Conservation (phyloP, 768 basidiomycete species). For the Phanerochaete carnosa region DNA sequence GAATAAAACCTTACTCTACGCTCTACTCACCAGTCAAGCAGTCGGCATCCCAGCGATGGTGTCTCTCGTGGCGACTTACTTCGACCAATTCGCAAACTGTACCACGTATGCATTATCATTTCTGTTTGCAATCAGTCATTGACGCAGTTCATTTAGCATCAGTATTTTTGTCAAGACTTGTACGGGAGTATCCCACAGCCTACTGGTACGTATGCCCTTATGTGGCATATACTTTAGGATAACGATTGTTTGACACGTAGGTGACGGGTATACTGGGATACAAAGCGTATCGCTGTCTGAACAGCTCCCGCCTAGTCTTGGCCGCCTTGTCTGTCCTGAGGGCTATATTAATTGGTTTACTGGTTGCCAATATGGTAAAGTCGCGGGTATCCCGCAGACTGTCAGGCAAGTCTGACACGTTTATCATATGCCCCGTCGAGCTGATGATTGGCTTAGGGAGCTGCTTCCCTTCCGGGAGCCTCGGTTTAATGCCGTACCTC, state of each 20-base stretch:
- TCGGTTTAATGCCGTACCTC: slow-evolving; percentile 33
- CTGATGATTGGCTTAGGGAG: slow-evolving; percentile 34
- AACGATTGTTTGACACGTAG: slow-evolving; percentile 26
- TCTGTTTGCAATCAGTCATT: neutral
- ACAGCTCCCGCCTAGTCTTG: slow-evolving; percentile 54
- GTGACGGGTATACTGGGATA: slow-evolving; percentile 61
- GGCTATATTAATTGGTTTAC: slow-evolving; percentile 37
- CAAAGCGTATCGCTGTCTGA: slow-evolving; percentile 65
- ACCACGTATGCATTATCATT: slow-evolving; percentile 42
- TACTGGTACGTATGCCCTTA: slow-evolving; percentile 17
- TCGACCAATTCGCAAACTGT: slow-evolving; percentile 40
- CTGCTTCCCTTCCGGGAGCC: slow-evolving; percentile 36
- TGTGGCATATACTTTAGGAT: neutral
- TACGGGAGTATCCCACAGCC: slow-evolving; percentile 16
- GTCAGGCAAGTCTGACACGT: slow-evolving; percentile 37
- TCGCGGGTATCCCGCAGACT: slow-evolving; percentile 41
- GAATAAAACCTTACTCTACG: slow-evolving; percentile 55
- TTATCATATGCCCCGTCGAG: neutral
- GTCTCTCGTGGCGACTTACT: slow-evolving; percentile 44
- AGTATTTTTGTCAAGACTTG: slow-evolving; percentile 16
- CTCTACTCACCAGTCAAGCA: slow-evolving; percentile 53
- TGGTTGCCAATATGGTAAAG: slow-evolving; percentile 38
- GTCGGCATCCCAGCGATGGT: slow-evolving; percentile 44
- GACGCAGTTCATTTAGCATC: slow-evolving; percentile 7
- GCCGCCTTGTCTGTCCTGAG: slow-evolving; percentile 40